Evolutionary conservation across 352 stramenopile species (phyloP).

Genomic region (Globisporangium okanoganense): DNA sequence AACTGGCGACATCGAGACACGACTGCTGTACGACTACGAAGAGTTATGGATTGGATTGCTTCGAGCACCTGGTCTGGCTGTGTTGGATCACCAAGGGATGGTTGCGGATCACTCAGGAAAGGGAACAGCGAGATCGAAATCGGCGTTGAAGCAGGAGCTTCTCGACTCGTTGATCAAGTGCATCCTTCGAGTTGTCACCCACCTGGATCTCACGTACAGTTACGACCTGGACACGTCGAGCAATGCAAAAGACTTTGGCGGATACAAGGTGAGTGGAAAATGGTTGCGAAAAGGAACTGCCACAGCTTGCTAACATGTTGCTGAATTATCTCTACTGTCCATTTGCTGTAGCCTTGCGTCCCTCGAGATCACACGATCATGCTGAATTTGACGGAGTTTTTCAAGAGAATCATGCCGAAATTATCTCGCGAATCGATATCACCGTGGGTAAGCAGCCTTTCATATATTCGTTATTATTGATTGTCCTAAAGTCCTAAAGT

Average conservation of each 20-base stretch:
- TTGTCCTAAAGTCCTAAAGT: neutral
- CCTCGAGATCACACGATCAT: constrained; percentile 77
- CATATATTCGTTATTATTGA: neutral
- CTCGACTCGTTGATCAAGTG: constrained; percentile 53
- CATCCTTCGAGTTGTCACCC: constrained; percentile 38
- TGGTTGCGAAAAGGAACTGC: neutral
- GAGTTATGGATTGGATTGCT: constrained; percentile 44
- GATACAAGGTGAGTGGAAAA: constrained; percentile 47
- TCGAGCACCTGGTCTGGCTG: neutral
- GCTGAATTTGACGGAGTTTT: constrained; percentile 75
- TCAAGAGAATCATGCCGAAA: constrained; percentile 47
- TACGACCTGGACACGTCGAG: constrained; percentile 48
- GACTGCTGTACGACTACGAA: constrained; percentile 77
- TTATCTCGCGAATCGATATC: constrained; percentile 21
- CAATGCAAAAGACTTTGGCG: constrained; percentile 29
- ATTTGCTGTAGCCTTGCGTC: constrained; percentile 39
- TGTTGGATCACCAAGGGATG: constrained; percentile 1
- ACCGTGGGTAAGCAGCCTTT: constrained; percentile 41
- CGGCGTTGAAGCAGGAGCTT: constrained; percentile 29
- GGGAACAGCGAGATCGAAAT: constrained; percentile 6
- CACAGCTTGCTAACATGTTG: neutral
- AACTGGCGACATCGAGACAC: constrained; percentile 62
- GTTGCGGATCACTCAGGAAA: neutral
- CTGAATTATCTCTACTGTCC: constrained; percentile 1
- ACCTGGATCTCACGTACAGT: constrained; percentile 66